Percentiles rank a stretch among this genome's conserved stretches.
These are phyloP conservation scores for Bruguiera parviflora DNA, from an alignment of 345 rosid genomes.

Conservation along the genomic window DNA sequence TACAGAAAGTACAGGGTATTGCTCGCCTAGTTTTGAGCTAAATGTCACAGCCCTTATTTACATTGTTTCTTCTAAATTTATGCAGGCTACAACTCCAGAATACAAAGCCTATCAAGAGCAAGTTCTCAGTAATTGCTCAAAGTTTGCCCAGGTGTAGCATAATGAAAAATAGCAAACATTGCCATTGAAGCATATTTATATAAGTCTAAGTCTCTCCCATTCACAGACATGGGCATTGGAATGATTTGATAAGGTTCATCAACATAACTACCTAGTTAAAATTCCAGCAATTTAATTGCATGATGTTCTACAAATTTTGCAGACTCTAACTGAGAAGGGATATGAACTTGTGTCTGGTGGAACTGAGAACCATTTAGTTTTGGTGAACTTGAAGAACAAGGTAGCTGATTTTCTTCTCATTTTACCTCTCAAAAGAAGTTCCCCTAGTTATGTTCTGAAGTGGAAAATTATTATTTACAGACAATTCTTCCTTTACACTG, in stretches of 20 bases:
- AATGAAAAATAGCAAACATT: slow-evolving; percentile 5
- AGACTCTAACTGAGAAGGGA: slow-evolving; percentile 63
- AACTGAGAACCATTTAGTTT: slow-evolving; percentile 93
- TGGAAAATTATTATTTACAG: not conserved
- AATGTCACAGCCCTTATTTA: not conserved
- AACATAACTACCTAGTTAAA: not conserved
- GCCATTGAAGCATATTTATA: not conserved
- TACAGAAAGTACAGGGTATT: not conserved
- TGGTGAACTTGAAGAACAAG: slow-evolving; percentile 93
- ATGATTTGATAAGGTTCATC: not conserved
- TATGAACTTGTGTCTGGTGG: slow-evolving; percentile 98
- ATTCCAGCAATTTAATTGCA: slow-evolving; percentile 10
- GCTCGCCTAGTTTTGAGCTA: not conserved
- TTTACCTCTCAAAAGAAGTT: slow-evolving; percentile 4
- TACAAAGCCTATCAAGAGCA: slow-evolving; percentile 98
- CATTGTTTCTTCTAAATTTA: not conserved
- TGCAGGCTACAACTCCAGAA: slow-evolving; percentile 87
- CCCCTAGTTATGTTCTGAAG: not conserved
- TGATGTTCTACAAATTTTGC: slow-evolving; percentile 18
- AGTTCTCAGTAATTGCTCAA: slow-evolving; percentile 77
- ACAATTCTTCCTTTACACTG: not conserved
- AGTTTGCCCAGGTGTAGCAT: slow-evolving; percentile 73
- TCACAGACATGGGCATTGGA: slow-evolving; percentile 1
- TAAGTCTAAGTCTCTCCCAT: not conserved
- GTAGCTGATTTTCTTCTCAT: slow-evolving; percentile 33